phyloP scores from a whole-genome alignment of 1,139 yeast species.

The Saccharomyces hybrid region DNA sequence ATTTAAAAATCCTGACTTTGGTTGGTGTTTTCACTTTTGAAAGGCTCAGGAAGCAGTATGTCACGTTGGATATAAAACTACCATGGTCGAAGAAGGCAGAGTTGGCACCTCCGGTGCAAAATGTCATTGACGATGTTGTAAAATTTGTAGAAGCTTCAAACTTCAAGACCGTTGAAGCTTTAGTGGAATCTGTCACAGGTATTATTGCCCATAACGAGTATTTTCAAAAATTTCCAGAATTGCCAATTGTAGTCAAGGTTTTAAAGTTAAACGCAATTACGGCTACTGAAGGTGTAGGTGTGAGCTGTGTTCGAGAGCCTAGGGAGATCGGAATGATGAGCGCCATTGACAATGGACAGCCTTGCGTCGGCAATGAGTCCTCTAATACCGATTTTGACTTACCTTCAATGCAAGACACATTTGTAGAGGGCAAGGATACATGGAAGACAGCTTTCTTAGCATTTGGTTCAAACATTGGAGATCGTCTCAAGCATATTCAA shows the following conservation, averaged over 20 bases:
- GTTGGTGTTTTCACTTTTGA: conserved; percentile 93
- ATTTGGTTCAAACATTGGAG: conserved; percentile 83
- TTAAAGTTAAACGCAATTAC: conserved; percentile 86
- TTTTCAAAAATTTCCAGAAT: conserved; percentile 18
- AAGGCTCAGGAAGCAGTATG: conserved; percentile 68
- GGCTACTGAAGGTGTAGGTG: conserved; percentile 86
- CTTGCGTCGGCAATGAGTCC: conserved; percentile 11
- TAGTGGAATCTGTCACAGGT: conserved; percentile 69
- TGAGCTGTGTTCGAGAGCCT: conserved; percentile 49
- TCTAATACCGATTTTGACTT: conserved; percentile 19
- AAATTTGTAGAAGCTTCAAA: conserved; percentile 63
- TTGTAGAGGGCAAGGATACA: background rate
- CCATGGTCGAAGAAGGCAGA: conserved; percentile 33
- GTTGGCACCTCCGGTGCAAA: conserved; percentile 21
- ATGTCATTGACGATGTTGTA: conserved; percentile 42
- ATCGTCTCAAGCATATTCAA: conserved; percentile 54
- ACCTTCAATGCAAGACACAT: conserved; percentile 16
- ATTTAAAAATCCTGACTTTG: conserved; percentile 58
- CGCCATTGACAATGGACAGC: too few relatives aligned
- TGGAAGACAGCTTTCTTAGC: conserved; percentile 66
- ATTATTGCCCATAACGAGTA: conserved; percentile 39
- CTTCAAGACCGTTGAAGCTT: conserved; percentile 89
- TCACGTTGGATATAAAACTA: conserved; percentile 51
- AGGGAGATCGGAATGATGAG: conserved; percentile 23
- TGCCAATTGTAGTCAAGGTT: conserved; percentile 50